A percentile compares a stretch with the other conserved stretches of the same genome.
Evolutionary conservation across 1,139 yeast genomes (phyloP).

Genomic region (Taiozyma sp.): DNA sequence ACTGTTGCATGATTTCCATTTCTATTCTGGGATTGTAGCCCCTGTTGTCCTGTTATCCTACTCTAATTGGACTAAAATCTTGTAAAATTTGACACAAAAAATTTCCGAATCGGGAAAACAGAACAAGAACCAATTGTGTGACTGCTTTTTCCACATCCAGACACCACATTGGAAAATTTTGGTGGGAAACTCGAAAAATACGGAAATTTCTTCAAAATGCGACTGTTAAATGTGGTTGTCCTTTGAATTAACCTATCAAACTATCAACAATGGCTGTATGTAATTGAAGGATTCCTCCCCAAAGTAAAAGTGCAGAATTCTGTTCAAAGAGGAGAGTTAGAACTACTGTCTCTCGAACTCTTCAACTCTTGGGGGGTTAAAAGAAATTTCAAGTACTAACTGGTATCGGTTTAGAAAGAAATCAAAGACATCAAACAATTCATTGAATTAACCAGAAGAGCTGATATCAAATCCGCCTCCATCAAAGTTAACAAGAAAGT

Average conservation of each 20-base stretch:
- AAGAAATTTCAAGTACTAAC: not conserved
- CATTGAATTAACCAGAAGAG: slow-evolving; percentile 97
- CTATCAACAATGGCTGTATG: slow-evolving; percentile 7
- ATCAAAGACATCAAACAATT: slow-evolving; percentile 96
- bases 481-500: slow-evolving; percentile 87
- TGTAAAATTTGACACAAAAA: not conserved
- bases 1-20: too few species aligned
- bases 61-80: not conserved
- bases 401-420: slow-evolving; percentile 35
- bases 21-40: too few species aligned
- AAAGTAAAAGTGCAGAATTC: not conserved
- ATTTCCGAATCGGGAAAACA: not conserved
- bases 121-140: slow-evolving; percentile 1
- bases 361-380: too few species aligned
- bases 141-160: slow-evolving; percentile 10
- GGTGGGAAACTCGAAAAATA: not conserved
- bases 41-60: too few species aligned
- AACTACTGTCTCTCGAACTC: too few species aligned
- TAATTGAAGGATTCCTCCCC: not conserved
- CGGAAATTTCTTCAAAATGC: not conserved
- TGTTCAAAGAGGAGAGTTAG: not conserved
- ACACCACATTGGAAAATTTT: slow-evolving; percentile 10
- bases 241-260: not conserved
- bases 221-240: not conserved
- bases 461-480: slow-evolving; percentile 91